A percentile compares a stretch with the other conserved stretches of the same genome.
Evolutionary conservation across 257 asterid species (phyloP).

Genomic region (Solanum okadae): DNA sequence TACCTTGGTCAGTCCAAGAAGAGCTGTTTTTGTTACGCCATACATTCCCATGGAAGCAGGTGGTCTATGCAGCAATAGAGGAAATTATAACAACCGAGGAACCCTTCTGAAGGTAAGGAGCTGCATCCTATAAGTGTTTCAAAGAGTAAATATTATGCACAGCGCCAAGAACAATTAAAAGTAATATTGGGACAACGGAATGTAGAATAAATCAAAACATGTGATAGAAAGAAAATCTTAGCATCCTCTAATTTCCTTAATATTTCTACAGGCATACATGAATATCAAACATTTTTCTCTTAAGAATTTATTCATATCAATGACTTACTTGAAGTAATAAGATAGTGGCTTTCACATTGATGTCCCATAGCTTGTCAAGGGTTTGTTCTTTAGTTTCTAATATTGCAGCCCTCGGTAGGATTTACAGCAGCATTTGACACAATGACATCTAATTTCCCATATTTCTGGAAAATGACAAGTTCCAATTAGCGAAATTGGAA

Average conservation of each 20-base stretch:
- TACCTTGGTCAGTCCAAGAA: conserved; percentile 91
- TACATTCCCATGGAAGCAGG: conserved; percentile 62
- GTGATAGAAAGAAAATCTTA: background rate
- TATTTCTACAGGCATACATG: background rate
- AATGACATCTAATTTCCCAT: conserved; percentile 66
- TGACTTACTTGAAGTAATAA: conserved; percentile 72
- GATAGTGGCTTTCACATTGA: conserved; percentile 71
- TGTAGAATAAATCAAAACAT: background rate
- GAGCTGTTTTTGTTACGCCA: conserved; percentile 88
- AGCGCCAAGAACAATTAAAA: background rate
- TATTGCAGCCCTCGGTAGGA: conserved; percentile 52
- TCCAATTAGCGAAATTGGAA: background rate
- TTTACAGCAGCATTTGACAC: conserved; percentile 96
- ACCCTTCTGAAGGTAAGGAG: conserved; percentile 67
- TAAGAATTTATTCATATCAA: background rate
- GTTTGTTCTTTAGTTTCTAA: conserved; percentile 64
- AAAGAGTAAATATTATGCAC: background rate
- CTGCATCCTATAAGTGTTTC: conserved; percentile 44
- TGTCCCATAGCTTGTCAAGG: conserved; percentile 94
- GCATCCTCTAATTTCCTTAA: background rate
- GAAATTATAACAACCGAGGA: conserved; percentile 64
- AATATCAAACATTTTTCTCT: background rate
- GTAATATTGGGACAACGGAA: background rate
- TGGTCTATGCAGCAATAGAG: conserved; percentile 56
- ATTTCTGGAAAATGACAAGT: conserved; percentile 36